Percentiles rank a stretch among this genome's conserved stretches.
phyloP scores from a whole-genome alignment of 371 early-diverging fungal genomes.

The Mortierella sp. region DNA sequence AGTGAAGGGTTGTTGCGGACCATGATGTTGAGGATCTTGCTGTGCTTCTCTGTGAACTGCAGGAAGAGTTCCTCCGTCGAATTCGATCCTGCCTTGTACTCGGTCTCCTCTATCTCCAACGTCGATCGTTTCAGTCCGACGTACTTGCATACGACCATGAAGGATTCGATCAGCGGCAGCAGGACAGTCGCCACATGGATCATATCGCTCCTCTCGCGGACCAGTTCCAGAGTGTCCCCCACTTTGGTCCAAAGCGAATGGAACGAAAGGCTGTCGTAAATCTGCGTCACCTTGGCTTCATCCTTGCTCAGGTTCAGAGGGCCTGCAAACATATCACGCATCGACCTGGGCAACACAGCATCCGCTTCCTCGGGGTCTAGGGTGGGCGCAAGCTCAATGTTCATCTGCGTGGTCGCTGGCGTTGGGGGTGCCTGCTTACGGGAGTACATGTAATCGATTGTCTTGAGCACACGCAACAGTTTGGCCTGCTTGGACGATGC shows the following conservation, averaged over 20 bases:
- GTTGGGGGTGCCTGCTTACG: slow-evolving; percentile 54
- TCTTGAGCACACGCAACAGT: slow-evolving; percentile 92
- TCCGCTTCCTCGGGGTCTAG: slow-evolving; percentile 58
- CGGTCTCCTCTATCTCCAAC: slow-evolving; percentile 41
- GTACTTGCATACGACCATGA: slow-evolving; percentile 95
- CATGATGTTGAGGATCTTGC: slow-evolving; percentile 96
- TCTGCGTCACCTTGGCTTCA: slow-evolving; percentile 68
- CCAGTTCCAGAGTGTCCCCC: slow-evolving; percentile 77
- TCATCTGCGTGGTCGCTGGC: slow-evolving; percentile 34
- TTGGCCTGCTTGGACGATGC: slow-evolving; percentile 92
- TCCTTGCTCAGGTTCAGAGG: slow-evolving; percentile 51
- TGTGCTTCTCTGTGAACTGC: slow-evolving; percentile 93
- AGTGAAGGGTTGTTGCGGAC: slow-evolving; percentile 96
- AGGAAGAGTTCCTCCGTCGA: slow-evolving; percentile 82
- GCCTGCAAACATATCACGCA: slow-evolving; percentile 33
- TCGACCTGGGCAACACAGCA: slow-evolving; percentile 43
- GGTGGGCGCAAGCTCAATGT: slow-evolving; percentile 55
- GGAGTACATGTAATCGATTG: slow-evolving; percentile 87
- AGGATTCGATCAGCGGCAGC: slow-evolving; percentile 94
- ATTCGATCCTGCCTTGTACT: slow-evolving; percentile 35
- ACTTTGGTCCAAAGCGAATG: slow-evolving; percentile 84
- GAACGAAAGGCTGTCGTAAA: slow-evolving; percentile 81
- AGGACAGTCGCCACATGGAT: slow-evolving; percentile 93
- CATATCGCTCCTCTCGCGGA: slow-evolving; percentile 82
- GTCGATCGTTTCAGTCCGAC: slow-evolving; percentile 58